These are phyloP conservation scores for Salvia sclarea DNA, from an alignment of 305 asterid species.

Conservation along the genomic window DNA sequence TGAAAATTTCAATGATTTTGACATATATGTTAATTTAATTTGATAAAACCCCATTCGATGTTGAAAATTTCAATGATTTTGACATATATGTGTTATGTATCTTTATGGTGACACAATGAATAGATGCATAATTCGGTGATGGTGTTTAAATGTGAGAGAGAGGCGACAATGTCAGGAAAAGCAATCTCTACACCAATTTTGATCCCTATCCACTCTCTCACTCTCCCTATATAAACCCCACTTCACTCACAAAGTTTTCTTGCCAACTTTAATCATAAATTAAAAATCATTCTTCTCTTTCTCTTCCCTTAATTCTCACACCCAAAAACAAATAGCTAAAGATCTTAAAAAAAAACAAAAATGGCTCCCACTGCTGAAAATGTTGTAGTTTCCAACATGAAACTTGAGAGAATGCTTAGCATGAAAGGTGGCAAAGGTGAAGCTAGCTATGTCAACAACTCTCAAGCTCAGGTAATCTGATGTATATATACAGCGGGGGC, in stretches of 20 bases:
- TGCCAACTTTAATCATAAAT: conserved; percentile 12
- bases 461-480: conserved; percentile 99
- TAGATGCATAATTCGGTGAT: neutral
- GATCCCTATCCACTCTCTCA: neutral
- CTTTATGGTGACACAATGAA: neutral
- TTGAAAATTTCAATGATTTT: neutral
- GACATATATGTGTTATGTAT: neutral
- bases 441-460: conserved; percentile 84
- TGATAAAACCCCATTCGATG: too few relatives aligned
- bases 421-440: conserved; percentile 97
- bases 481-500: too few relatives aligned
- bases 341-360: too few relatives aligned
- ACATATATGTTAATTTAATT: too few relatives aligned
- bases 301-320: too few relatives aligned
- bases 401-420: conserved; percentile 75
- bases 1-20: neutral
- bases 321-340: too few relatives aligned
- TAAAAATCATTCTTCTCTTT: too few relatives aligned
- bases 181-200: neutral
- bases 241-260: neutral
- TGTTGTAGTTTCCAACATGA: conserved; percentile 60
- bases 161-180: neutral
- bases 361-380: conserved; percentile 63
- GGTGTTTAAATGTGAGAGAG: conserved; percentile 2
- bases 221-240: conserved; percentile 23